phyloP scores from a whole-genome alignment of 73 alveolate genomes.

The Tetrahymena elliotti region DNA sequence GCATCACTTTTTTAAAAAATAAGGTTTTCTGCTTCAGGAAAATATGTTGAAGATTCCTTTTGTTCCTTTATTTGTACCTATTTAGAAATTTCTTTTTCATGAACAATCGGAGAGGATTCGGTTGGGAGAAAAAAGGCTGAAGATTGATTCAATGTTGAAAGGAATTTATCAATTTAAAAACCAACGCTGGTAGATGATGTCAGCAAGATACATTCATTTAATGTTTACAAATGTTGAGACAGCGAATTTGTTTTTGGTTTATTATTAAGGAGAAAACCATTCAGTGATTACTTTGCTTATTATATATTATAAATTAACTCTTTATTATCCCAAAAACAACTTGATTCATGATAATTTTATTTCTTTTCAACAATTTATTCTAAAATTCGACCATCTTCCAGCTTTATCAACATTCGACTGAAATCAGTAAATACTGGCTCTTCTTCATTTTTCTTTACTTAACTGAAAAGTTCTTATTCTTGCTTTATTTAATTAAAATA shows the following conservation, averaged over 20 bases:
- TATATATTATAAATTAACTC: neutral
- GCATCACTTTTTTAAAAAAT: neutral
- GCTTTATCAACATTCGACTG: neutral
- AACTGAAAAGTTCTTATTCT: neutral
- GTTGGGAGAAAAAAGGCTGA: neutral
- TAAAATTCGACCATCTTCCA: neutral
- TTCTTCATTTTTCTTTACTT: neutral
- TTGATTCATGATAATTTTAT: neutral
- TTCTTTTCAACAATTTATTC: neutral
- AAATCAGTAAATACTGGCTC: neutral
- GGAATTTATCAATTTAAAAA: neutral
- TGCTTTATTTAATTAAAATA: neutral
- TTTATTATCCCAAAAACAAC: neutral
- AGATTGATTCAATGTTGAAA: neutral
- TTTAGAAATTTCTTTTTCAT: too few relatives aligned
- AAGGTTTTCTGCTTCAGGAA: neutral
- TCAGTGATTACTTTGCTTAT: neutral
- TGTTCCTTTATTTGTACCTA: too few relatives aligned
- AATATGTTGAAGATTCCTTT: neutral
- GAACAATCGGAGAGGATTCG: neutral
- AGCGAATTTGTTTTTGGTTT: neutral
- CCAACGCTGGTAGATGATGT: neutral
- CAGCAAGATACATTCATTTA: neutral
- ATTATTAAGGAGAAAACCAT: neutral
- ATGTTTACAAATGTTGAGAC: neutral